Evolutionary conservation across 352 stramenopile genomes (phyloP), one percentile per base, ranked within the genome.

Genomic region (Pythium dissotocum): DNA sequence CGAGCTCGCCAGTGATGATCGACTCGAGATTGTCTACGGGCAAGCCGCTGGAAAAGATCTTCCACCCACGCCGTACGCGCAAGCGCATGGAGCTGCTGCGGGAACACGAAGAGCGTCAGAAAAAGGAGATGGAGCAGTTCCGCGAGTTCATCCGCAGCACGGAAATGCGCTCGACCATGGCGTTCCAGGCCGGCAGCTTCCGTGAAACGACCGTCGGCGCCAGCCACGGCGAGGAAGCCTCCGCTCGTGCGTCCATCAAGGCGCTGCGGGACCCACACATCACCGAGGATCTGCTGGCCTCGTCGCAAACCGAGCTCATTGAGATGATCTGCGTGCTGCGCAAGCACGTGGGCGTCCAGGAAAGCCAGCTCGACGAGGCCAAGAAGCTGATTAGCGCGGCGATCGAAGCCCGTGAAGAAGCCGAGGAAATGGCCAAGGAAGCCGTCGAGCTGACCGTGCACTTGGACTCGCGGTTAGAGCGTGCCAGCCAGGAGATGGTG

Each of bases 71-170:
- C 6, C 83, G 82, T n/a, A 82, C 78, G n/a, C 77, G 77, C 2
- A 80, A 82, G 28, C 81, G 84, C 13, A 60, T 88, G 53, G 83
- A 92, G 67, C 65, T 87, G 38, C 67, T 91, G 69, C 83, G 77
- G 44, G 78, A 91, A 69, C 82, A 76, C 18, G 85, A 94, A 58
- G 80, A 94, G 65, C 79, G 85, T 24, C 85, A 92, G 63, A 88
- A 90, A 63, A 77, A 78, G 32, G 87, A 95, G 68, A 92, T 95
- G 85, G 85, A 95, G 69, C 85, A 95, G 63, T 95, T 95, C 65
- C 83, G 85, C n/a, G 83, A 90, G 69, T 93, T 93, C 60, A 90
- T 95, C 56, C 82, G 81, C 46, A 79, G 63, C 10, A 91, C 85
- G 5, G 85, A 94, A 58, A 77, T 76, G 65, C 70, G 69, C 26